phyloP scores from a whole-genome alignment of 441 rosid species.

The Cnidoscolus chayamansa region DNA sequence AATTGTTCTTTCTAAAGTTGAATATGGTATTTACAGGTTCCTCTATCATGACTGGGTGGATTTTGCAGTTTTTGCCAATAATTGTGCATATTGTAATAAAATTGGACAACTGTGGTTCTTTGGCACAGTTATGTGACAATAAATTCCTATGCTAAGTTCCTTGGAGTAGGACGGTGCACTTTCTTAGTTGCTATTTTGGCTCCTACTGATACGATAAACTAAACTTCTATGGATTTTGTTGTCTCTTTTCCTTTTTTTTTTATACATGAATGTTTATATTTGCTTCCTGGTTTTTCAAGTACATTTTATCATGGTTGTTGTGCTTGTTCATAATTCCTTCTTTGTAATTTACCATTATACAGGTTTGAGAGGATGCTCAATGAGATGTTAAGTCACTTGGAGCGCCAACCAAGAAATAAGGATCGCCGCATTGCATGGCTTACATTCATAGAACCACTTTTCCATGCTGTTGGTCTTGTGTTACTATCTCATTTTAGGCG shows the following conservation, averaged over 20 bases:
- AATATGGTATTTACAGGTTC: neutral
- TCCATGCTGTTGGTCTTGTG: constrained; percentile 59
- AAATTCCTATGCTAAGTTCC: no score
- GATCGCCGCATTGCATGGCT: constrained; percentile 73
- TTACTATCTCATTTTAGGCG: constrained; percentile 73
- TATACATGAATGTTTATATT: neutral
- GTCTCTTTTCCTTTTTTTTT: neutral
- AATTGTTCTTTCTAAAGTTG: neutral
- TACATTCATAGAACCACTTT: constrained; percentile 57
- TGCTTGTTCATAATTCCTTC: constrained; percentile 6
- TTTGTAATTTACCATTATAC: constrained; percentile 11
- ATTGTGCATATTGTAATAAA: neutral
- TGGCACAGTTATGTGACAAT: neutral
- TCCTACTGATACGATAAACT: neutral
- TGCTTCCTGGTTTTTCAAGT: constrained; percentile 28
- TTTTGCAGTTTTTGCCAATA: neutral
- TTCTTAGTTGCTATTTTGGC: neutral
- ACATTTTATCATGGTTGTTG: neutral
- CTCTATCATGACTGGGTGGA: neutral
- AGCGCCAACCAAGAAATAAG: constrained; percentile 81
- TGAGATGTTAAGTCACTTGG: constrained; percentile 87
- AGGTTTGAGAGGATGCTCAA: constrained; percentile 77
- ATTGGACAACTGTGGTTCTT: neutral
- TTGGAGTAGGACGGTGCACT: neutral
- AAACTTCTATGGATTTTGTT: neutral